Conservation (phyloP, 23 red algal genomes). For the Gracilaria gracilis region DNA sequence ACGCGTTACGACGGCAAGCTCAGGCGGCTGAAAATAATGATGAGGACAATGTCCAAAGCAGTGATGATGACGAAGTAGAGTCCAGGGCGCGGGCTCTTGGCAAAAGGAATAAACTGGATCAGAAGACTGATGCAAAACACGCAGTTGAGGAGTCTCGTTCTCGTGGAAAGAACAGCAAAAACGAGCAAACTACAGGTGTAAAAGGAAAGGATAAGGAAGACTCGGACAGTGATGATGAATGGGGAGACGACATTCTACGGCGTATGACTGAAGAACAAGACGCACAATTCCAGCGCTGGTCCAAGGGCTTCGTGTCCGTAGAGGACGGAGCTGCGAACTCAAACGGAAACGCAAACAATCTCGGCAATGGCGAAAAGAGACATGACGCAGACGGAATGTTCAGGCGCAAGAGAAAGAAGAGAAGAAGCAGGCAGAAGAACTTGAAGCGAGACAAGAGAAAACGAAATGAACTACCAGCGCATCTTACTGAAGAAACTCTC, state of each 20-base stretch:
- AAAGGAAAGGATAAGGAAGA: background rate
- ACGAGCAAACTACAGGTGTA: background rate
- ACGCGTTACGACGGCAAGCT: constrained; percentile 32
- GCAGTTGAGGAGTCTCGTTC: background rate
- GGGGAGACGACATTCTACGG: constrained; percentile 33
- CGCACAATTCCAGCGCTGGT: background rate
- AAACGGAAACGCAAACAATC: background rate
- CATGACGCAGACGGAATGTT: background rate
- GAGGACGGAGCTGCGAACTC: background rate
- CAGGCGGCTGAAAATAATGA: background rate
- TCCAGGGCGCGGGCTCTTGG: background rate
- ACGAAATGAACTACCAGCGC: constrained; percentile 44
- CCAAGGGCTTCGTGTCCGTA: background rate
- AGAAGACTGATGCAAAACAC: background rate
- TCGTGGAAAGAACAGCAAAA: background rate
- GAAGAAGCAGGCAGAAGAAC: constrained; percentile 75
- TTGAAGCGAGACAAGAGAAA: constrained; percentile 69
- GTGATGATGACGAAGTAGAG: constrained; percentile 28
- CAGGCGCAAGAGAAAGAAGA: constrained; percentile 57
- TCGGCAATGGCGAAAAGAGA: background rate
- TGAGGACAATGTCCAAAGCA: constrained; percentile 4
- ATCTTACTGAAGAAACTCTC: constrained; percentile 74
- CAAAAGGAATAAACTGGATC: background rate
- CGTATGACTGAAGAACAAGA: constrained; percentile 14
- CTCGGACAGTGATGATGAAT: constrained; percentile 14